Evolutionary conservation across 2,329 filamentous ascomycete genomes (phyloP).

Genomic region (Sordariomycetes sp.): DNA sequence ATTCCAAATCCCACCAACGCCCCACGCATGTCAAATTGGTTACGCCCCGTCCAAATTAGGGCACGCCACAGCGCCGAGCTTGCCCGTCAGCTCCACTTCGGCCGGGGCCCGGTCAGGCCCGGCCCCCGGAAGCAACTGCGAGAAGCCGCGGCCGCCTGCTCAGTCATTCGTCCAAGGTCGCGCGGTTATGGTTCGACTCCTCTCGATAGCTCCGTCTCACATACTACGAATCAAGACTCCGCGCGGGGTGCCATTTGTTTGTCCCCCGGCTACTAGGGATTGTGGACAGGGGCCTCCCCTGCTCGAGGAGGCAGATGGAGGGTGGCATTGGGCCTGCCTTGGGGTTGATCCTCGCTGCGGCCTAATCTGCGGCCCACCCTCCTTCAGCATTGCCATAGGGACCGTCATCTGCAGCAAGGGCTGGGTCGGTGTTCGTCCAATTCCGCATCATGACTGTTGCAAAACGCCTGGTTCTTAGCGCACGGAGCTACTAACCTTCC

Average conservation of each 20-base stretch:
- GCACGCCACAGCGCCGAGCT: background rate
- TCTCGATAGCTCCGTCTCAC: background rate
- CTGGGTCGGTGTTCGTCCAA: background rate
- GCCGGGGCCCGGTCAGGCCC: background rate
- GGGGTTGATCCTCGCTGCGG: background rate
- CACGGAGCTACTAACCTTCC: background rate
- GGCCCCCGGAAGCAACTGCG: too few relatives aligned
- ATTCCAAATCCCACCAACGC: background rate
- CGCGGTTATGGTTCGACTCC: background rate
- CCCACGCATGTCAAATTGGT: background rate
- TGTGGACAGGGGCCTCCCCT: background rate
- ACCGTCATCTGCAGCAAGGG: background rate
- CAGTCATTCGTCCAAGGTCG: background rate
- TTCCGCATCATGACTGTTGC: background rate
- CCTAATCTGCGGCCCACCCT: background rate
- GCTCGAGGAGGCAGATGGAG: background rate
- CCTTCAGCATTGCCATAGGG: background rate
- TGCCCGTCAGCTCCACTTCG: background rate
- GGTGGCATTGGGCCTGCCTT: background rate
- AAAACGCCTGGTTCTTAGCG: background rate
- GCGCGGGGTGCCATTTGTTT: background rate
- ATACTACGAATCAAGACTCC: background rate
- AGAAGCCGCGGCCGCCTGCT: background rate
- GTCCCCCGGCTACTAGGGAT: background rate
- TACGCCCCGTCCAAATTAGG: background rate